Evolutionary conservation across 2,329 filamentous ascomycete species (phyloP), one percentile per base, ranked within the genome.

Genomic region (Myriosclerotinia curreyana): DNA sequence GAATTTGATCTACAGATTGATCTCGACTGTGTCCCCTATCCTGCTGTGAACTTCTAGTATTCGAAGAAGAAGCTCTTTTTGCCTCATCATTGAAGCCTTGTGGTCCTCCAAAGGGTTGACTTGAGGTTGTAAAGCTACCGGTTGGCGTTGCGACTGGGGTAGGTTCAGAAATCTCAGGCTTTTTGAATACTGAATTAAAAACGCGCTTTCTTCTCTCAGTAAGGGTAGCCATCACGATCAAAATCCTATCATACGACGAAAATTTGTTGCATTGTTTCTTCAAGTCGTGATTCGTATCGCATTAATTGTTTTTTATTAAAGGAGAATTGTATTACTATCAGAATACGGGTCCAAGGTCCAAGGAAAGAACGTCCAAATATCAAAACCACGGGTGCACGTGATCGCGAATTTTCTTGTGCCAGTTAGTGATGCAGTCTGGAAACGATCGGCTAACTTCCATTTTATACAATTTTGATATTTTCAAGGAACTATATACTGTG

Each of bases 161-260:
- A 17, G 71, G 71, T 62, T 71, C 70, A 14, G 73, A 73, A 20
- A 71, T 66, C 22, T 68, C 66, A n/a, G 64, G 53, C 34, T 59
- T 52, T 22, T 66, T 64, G 63, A 75, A 75, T 36, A 75, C 74
- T 9, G 72, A 72, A 46, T 73, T 64, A 65, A 75, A 74, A 59
- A 74, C 73, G 65, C 72, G 73, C 64, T 66, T 66, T 54, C 69
- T 70, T 53, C 64, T 66, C 52, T 64, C 60, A 40, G 48, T 60
- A 38, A 68, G 44, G 36, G 61, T 51, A n/a, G 61, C 28, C 61
- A 63, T 63, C 34, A 58, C 46, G 34, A 51, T n/a, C 3, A 6
- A n/a, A 36, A 46, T 4, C 6, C 9, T 44, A 25, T 36, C 1
- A 40, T 31, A 22, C 3, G 15, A 12, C 11, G 12, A 22, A 46